phyloP scores from a whole-genome alignment of 2,329 filamentous ascomycete genomes.

The Cordyceps militaris region DNA sequence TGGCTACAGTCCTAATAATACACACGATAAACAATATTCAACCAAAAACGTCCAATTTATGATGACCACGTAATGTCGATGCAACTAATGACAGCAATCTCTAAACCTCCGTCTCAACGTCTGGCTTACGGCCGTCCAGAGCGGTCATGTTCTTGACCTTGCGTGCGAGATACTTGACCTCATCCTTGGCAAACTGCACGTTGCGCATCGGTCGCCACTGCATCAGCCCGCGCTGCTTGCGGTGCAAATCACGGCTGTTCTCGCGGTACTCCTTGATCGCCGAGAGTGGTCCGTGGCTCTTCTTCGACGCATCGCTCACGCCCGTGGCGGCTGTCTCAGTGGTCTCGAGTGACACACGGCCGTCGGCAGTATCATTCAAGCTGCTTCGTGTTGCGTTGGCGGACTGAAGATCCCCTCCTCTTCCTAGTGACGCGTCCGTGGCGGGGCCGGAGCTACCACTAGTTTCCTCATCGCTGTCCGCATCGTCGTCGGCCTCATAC shows the following conservation, averaged over 20 bases:
- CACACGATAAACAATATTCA: neutral
- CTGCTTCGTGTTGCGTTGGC: conserved; percentile 22
- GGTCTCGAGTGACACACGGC: conserved; percentile 34
- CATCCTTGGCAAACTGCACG: conserved; percentile 77
- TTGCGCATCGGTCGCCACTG: conserved; percentile 92
- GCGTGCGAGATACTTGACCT: conserved; percentile 69
- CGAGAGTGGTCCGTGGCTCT: conserved; percentile 37
- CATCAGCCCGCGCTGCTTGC: conserved; percentile 86
- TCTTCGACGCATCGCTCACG: conserved; percentile 21
- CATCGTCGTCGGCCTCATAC: conserved; percentile 31
- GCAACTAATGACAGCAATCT: neutral
- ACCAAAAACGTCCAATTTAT: no score
- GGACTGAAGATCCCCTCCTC: neutral
- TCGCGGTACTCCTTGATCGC: conserved; percentile 57
- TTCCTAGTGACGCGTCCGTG: conserved; percentile 38
- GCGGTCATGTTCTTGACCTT: conserved; percentile 72
- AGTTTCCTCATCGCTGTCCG: conserved; percentile 25
- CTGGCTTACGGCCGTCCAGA: conserved; percentile 74
- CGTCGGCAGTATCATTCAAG: conserved; percentile 19
- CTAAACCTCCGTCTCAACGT: conserved; percentile 72
- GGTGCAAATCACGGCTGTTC: conserved; percentile 67
- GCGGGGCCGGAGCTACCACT: conserved; percentile 52
- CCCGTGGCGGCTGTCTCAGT: conserved; percentile 26
- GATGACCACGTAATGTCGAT: no score
- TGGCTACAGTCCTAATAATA: neutral